These are phyloP conservation scores for Xylariaceae sp. DNA, from an alignment of 2,329 filamentous ascomycete species.

Conservation along the genomic window DNA sequence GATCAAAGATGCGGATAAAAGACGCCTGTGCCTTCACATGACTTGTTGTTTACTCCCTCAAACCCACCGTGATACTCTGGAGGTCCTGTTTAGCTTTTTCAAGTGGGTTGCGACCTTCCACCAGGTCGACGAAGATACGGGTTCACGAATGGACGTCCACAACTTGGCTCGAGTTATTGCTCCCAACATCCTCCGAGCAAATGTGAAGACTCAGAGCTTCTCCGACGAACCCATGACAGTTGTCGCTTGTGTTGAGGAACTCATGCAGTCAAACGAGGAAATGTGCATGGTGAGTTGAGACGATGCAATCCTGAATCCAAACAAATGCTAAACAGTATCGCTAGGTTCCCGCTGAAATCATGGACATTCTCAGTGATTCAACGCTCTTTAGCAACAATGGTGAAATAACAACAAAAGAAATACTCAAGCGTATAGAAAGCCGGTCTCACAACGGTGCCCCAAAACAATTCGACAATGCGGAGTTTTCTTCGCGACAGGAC, in stretches of 20 bases:
- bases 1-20: conserved; percentile 76
- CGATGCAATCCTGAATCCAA: not conserved
- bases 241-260: conserved; percentile 85
- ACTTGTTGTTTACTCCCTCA: conserved; percentile 92
- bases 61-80: conserved; percentile 86
- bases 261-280: conserved; percentile 91
- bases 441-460: conserved; percentile 52
- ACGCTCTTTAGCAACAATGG: conserved; percentile 76
- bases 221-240: conserved; percentile 89
- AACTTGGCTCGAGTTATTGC: conserved; percentile 97
- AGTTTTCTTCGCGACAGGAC: conserved; percentile 56
- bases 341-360: conserved; percentile 89
- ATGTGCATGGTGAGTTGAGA: conserved; percentile 83
- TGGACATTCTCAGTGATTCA: conserved; percentile 80
- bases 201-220: conserved; percentile 61
- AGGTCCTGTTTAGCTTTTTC: conserved; percentile 92
- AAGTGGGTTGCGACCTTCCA: conserved; percentile 98
- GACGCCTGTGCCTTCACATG: conserved; percentile 82
- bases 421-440: conserved; percentile 88
- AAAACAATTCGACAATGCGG: conserved; percentile 59
- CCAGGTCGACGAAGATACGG: conserved; percentile 92
- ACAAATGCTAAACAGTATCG: conserved; percentile 9
- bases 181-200: conserved; percentile 84
- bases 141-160: conserved; percentile 98
- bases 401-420: conserved; percentile 95